Percentiles rank a stretch among this genome's conserved stretches.
Conservation (phyloP, 2,329 filamentous ascomycete genomes). For the Metarhizium robertsii region DNA sequence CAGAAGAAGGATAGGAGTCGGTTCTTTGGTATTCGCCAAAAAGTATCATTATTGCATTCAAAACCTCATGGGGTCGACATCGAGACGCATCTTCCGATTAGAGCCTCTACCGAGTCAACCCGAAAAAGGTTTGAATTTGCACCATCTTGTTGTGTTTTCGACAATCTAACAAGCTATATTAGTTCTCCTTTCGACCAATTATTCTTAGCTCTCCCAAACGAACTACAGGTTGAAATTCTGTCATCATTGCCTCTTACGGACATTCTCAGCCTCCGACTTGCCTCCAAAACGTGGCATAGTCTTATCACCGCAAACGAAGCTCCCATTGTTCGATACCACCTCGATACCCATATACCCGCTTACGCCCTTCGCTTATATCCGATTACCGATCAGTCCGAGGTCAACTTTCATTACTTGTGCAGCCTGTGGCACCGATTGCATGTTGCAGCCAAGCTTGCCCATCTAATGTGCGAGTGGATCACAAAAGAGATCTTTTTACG, state of each 20-base stretch:
- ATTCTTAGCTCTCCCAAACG: constrained; percentile 49
- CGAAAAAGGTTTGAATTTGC: constrained; percentile 21
- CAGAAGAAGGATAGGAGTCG: constrained; percentile 32
- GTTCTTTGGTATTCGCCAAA: constrained; percentile 32
- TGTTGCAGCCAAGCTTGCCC: constrained; percentile 53
- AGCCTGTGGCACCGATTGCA: constrained; percentile 58
- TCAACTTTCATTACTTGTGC: constrained; percentile 53
- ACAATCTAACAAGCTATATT: constrained; percentile 10
- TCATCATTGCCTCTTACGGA: constrained; percentile 50
- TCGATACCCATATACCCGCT: constrained; percentile 48
- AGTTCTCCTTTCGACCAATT: constrained; percentile 43
- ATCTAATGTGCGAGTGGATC: constrained; percentile 54
- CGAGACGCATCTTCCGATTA: constrained; percentile 5
- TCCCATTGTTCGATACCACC: constrained; percentile 51
- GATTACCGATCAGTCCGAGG: constrained; percentile 31
- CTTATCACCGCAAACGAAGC: constrained; percentile 52
- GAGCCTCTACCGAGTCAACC: constrained; percentile 16
- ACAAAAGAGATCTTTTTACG: constrained; percentile 56
- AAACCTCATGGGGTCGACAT: constrained; percentile 18
- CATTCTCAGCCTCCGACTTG: constrained; percentile 47
- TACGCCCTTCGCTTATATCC: constrained; percentile 54
- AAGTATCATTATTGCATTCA: constrained; percentile 25
- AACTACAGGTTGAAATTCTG: constrained; percentile 55
- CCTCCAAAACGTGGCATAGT: constrained; percentile 50
- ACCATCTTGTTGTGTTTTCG: not conserved